phyloP scores from a whole-genome alignment of 257 asterid species.

The Anisodus acutangulus region DNA sequence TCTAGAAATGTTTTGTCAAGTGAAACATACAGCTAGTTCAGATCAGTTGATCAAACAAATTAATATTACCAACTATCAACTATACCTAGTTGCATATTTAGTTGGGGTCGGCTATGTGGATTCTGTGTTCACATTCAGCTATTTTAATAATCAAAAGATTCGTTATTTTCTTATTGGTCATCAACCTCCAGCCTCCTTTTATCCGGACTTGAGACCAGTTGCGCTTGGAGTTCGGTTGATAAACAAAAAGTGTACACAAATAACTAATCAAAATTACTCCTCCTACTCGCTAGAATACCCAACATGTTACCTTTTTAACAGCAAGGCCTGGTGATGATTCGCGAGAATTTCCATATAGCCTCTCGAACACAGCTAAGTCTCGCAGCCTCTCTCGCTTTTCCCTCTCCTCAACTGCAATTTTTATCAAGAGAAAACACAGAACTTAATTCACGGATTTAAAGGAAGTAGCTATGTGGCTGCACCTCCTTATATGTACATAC shows the following conservation, averaged over 20 bases:
- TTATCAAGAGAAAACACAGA: no score
- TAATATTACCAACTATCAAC: slow-evolving; percentile 6
- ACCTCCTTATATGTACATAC: no score
- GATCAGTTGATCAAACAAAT: background rate
- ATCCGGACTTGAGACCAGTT: slow-evolving; percentile 4
- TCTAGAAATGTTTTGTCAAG: slow-evolving; percentile 3
- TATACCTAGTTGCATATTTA: background rate
- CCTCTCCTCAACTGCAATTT: slow-evolving; percentile 73
- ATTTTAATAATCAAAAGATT: background rate
- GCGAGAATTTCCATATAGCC: slow-evolving; percentile 76
- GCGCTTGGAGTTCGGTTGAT: slow-evolving; percentile 8
- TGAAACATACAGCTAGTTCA: slow-evolving; percentile 18
- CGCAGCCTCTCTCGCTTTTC: slow-evolving; percentile 81
- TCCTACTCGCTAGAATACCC: background rate
- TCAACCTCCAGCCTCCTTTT: background rate
- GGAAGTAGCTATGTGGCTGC: no score
- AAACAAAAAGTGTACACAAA: background rate
- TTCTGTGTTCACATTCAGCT: background rate
- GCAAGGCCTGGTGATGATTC: slow-evolving; percentile 84
- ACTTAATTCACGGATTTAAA: no score
- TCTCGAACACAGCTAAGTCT: slow-evolving; percentile 91
- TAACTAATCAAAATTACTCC: background rate
- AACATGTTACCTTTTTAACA: slow-evolving; percentile 70
- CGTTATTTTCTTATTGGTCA: background rate
- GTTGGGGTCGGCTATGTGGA: background rate